phyloP scores from a whole-genome alignment of 2,329 filamentous ascomycete species.

The Clarireedia homoeocarpa region DNA sequence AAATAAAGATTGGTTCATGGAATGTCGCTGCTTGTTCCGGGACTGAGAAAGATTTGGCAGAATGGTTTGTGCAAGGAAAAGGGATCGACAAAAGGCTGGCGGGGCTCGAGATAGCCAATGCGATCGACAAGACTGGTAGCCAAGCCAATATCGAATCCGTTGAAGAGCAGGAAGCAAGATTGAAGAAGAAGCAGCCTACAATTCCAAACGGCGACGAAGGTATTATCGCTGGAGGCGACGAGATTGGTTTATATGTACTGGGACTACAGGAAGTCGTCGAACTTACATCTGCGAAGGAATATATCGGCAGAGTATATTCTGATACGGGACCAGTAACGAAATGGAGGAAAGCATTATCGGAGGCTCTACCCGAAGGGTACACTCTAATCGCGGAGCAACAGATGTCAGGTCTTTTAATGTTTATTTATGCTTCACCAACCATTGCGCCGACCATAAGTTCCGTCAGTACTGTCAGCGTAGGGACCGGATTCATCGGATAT shows the following conservation, averaged over 20 bases:
- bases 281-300: conserved; percentile 70
- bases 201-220: conserved; percentile 38
- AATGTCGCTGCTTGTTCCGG: conserved; percentile 82
- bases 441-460: conserved; percentile 69
- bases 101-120: conserved; percentile 40
- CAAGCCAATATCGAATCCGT: conserved; percentile 36
- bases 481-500: conserved; percentile 85
- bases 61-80: conserved; percentile 78
- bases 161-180: conserved; percentile 39
- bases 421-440: conserved; percentile 77
- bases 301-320: conserved; percentile 62
- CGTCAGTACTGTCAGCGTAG: conserved; percentile 74
- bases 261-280: conserved; percentile 91
- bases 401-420: conserved; percentile 72
- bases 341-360: conserved; percentile 73
- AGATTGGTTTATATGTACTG: conserved; percentile 84
- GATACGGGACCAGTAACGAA: conserved; percentile 64
- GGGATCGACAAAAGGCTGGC: conserved; percentile 59
- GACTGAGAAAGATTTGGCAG: conserved; percentile 78
- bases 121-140: conserved; percentile 27
- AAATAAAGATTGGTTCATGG: conserved; percentile 89
- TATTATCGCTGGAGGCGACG: conserved; percentile 47
- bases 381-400: conserved; percentile 72
- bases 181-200: conserved; percentile 31
- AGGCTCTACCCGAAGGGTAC: conserved; percentile 71